Evolutionary conservation across 169 alveolate species (phyloP), one percentile per base, ranked within the genome.

Genomic region (Cryptosporidium viatorum): DNA sequence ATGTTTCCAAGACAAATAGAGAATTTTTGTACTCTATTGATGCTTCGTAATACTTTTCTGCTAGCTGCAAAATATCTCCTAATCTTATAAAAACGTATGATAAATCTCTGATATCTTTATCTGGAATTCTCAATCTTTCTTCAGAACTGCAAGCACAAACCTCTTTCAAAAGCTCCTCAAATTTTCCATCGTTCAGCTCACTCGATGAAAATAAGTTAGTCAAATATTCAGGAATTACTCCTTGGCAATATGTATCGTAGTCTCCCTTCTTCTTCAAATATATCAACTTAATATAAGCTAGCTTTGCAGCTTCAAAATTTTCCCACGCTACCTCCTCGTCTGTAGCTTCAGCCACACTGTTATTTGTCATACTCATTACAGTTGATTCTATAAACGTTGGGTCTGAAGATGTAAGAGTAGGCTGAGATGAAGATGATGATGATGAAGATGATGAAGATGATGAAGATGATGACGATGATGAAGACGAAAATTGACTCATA

Each of bases 291-390:
- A 80, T 62, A 67, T 80, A 80, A 33, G 89, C 89, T 29, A 80
- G 50, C 51, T 80, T 80, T n/a, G 89, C 89, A 16, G 89, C 89
- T 31, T 80, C 89, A 59, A 80, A 80, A 26, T 80, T 80, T 14
- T 80, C 89, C 89, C 89, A 80, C 18, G 89, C 89, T 6, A 80
- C 65, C 35, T 80, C 89, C 35, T 80, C 89, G 41, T 80, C 89
- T 21, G 89, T 41, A 21, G 74, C 67, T 14, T 80, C 89, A 12
- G 29, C 37, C 3, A 31, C 33, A 6, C 50, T 48, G 41, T 10
- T 43, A 35, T 55, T 29, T 43, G 35, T 23, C 67, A 70, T 70
- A 23, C 18, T 8, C 48, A 74, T 35, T 12, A 62, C 86, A 2
- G 60, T 37, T 18, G 62, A 69, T 45, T 69, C 84, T 33, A 69